A percentile compares a stretch with the other conserved stretches of the same genome.
Conservation (phyloP, 2,329 filamentous ascomycete genomes). For the Neonectria ditissima region DNA sequence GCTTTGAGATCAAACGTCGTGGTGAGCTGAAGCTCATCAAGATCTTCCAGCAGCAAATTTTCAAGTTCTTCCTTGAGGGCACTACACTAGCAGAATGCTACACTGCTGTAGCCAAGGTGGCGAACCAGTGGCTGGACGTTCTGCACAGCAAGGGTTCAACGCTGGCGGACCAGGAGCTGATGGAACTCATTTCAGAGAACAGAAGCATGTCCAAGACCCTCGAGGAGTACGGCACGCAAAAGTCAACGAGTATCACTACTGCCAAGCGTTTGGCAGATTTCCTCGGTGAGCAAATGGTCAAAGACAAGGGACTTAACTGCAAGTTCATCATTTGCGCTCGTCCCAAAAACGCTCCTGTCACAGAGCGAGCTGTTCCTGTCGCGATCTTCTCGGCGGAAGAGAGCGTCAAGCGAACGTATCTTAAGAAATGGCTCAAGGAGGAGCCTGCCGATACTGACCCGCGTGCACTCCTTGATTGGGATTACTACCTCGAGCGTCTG, state of each 20-base stretch:
- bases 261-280: slow-evolving; percentile 96
- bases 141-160: slow-evolving; percentile 89
- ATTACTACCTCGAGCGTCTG: slow-evolving; percentile 95
- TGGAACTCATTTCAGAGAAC: slow-evolving; percentile 99
- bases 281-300: slow-evolving; percentile 97
- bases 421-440: slow-evolving; percentile 96
- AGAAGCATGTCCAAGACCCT: slow-evolving; percentile 97
- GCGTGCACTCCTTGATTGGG: slow-evolving; percentile 91
- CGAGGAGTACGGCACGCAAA: slow-evolving; percentile 94
- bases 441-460: slow-evolving; percentile 93
- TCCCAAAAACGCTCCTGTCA: slow-evolving; percentile 90
- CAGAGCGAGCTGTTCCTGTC: slow-evolving; percentile 92
- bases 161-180: slow-evolving; percentile 94
- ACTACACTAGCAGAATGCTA: slow-evolving; percentile 90
- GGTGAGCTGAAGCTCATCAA: slow-evolving; percentile 99
- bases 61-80: slow-evolving; percentile 98
- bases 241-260: slow-evolving; percentile 99
- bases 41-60: slow-evolving; percentile 99
- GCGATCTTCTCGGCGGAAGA: slow-evolving; percentile 97
- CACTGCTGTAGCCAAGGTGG: slow-evolving; percentile 89
- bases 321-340: slow-evolving; percentile 97
- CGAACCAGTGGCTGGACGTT: slow-evolving; percentile 97
- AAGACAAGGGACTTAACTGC: slow-evolving; percentile 99
- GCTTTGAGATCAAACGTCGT: slow-evolving; percentile 96
- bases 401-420: slow-evolving; percentile 85